Evolutionary conservation across 2,329 filamentous ascomycete genomes (phyloP).

Genomic region (Claviceps purpurea): DNA sequence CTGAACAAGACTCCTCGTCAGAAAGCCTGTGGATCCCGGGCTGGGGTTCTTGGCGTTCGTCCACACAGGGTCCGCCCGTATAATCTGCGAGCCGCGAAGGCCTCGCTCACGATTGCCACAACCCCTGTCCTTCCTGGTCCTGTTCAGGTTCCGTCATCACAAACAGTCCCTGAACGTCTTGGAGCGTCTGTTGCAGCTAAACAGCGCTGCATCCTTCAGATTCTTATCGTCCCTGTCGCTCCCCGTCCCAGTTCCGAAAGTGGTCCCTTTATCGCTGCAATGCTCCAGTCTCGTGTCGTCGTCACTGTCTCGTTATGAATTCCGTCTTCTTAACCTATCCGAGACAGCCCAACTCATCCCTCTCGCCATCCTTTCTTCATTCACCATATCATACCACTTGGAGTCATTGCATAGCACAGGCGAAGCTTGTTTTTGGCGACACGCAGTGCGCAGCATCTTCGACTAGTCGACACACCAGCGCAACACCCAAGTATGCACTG

Average conservation of each 20-base stretch:
- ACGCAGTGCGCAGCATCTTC: not conserved
- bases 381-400: not conserved
- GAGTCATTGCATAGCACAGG: not conserved
- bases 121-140: not conserved
- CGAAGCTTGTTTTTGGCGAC: not conserved
- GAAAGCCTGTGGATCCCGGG: not conserved
- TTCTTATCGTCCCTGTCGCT: not conserved
- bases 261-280: conserved; percentile 1
- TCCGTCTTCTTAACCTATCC: conserved; percentile 7
- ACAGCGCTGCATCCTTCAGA: not conserved
- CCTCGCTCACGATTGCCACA: not conserved
- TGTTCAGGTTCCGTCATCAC: not conserved
- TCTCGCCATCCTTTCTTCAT: not conserved
- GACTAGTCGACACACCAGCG: not conserved
- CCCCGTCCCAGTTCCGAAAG: not conserved
- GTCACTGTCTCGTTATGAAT: conserved; percentile 5
- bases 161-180: not conserved
- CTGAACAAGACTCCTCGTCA: not conserved
- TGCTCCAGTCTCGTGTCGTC: not conserved
- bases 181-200: not conserved
- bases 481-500: conserved; percentile 4
- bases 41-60: not conserved
- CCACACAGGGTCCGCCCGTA: not conserved
- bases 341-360: conserved; percentile 3
- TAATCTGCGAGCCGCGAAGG: not conserved